Percentiles rank a stretch among this genome's conserved stretches.
Evolutionary conservation across 2,329 filamentous ascomycete genomes (phyloP).

Genomic region (Bisporella sp.): DNA sequence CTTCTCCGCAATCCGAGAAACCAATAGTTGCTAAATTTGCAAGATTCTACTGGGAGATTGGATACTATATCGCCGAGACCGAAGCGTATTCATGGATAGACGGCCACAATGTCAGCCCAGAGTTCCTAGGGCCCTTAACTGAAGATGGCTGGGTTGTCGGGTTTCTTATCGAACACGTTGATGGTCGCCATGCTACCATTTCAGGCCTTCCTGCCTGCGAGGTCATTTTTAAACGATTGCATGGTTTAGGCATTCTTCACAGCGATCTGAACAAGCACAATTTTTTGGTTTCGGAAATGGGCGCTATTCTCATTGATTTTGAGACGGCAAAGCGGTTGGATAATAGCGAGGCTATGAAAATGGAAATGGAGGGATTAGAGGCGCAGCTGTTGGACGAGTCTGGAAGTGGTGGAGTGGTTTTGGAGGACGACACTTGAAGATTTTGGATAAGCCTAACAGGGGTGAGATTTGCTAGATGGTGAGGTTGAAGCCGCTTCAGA

Average conservation of each 20-base stretch:
- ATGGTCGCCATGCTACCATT: slow-evolving; percentile 15
- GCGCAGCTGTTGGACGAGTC: background rate
- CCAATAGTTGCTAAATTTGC: too few species aligned
- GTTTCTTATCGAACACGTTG: slow-evolving; percentile 25
- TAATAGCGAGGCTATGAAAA: background rate
- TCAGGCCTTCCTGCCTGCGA: slow-evolving; percentile 23
- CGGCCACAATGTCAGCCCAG: too few species aligned
- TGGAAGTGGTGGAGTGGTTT: background rate
- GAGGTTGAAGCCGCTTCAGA: too few species aligned
- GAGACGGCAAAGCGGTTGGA: slow-evolving; percentile 7
- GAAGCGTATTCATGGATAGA: too few species aligned
- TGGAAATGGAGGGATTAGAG: background rate
- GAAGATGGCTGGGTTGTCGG: slow-evolving; percentile 24
- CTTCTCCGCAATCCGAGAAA: too few species aligned
- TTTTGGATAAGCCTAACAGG: too few species aligned
- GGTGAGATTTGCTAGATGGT: too few species aligned
- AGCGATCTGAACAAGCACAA: slow-evolving; percentile 32
- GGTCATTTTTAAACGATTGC: slow-evolving; percentile 20
- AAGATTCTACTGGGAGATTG: too few species aligned
- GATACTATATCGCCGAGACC: too few species aligned
- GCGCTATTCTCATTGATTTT: slow-evolving; percentile 28
- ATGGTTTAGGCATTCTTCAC: slow-evolving; percentile 28
- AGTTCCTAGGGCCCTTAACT: slow-evolving; percentile 23
- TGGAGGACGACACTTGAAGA: too few species aligned
- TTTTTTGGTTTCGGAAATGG: slow-evolving; percentile 24